Evolutionary conservation across 148 eudicot genomes (phyloP).

Genomic region (Rhododendron williamsianum): DNA sequence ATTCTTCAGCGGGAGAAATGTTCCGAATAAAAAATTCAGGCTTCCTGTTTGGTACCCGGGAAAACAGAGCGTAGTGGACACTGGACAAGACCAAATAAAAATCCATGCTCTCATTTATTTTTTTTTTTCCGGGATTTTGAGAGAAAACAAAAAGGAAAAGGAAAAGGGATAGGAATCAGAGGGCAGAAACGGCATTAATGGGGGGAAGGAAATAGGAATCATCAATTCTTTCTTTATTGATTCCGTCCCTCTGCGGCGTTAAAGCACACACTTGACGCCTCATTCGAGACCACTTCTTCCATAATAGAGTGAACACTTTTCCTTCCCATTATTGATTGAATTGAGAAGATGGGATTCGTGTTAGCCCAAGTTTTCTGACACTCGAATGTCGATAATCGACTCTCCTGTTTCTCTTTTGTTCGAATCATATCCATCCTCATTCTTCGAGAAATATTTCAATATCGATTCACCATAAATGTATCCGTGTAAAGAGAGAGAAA

Average conservation of each 20-base stretch:
- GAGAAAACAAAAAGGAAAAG: constrained; percentile 14
- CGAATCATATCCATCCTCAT: constrained; percentile 7
- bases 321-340: not conserved
- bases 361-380: constrained; percentile 24
- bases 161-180: constrained; percentile 30
- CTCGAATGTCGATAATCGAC: not conserved
- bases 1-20: not conserved
- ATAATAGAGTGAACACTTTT: not conserved
- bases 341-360: constrained; percentile 2
- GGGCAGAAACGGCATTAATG: constrained; percentile 15
- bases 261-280: constrained; percentile 16
- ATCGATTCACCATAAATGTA: not conserved
- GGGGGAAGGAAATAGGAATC: not conserved
- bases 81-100: not conserved
- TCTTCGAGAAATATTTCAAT: constrained; percentile 15
- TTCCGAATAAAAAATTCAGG: not conserved
- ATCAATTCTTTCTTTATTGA: constrained; percentile 16
- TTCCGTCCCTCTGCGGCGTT: not conserved
- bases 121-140: not conserved
- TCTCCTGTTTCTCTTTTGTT: constrained; percentile 6
- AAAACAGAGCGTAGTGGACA: not conserved
- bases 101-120: not conserved
- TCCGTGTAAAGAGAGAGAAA: not conserved
- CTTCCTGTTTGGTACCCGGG: constrained; percentile 1
- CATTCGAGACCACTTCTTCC: not conserved